These are phyloP conservation scores for Solanum neorickii DNA, from an alignment of 257 asterid species.

Conservation along the genomic window DNA sequence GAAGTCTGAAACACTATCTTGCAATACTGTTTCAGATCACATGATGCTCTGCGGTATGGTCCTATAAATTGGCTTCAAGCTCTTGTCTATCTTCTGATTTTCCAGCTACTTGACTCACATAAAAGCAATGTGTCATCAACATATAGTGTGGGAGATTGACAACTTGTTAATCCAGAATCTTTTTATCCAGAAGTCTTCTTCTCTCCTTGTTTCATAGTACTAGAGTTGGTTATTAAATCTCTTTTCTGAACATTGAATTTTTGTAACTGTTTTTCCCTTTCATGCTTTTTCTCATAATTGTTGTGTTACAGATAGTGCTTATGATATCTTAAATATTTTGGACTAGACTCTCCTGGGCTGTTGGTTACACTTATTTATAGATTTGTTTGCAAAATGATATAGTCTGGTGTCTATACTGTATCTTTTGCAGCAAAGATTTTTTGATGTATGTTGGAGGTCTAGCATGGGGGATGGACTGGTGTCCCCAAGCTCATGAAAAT, in stretches of 20 bases:
- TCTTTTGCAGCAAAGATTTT: conserved; percentile 63
- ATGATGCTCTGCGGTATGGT: neutral
- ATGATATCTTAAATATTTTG: neutral
- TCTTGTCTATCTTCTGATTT: neutral
- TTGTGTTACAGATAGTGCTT: neutral
- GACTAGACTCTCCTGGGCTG: neutral
- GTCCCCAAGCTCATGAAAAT: conserved; percentile 49
- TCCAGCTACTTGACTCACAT: neutral
- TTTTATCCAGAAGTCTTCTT: neutral
- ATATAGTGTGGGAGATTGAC: neutral
- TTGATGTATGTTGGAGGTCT: conserved; percentile 82
- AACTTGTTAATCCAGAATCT: neutral
- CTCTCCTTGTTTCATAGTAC: neutral
- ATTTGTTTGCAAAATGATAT: neutral
- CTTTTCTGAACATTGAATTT: neutral
- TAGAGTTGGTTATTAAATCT: neutral
- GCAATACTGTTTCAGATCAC: neutral
- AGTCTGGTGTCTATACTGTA: neutral
- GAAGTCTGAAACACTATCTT: neutral
- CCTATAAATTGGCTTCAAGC: neutral
- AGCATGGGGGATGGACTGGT: conserved; percentile 95
- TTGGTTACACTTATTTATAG: neutral
- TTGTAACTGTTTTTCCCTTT: neutral
- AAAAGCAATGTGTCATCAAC: neutral
- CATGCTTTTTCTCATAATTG: neutral